phyloP scores from a whole-genome alignment of 495 filamentous ascomycete species.

The Bombardia bombarda region DNA sequence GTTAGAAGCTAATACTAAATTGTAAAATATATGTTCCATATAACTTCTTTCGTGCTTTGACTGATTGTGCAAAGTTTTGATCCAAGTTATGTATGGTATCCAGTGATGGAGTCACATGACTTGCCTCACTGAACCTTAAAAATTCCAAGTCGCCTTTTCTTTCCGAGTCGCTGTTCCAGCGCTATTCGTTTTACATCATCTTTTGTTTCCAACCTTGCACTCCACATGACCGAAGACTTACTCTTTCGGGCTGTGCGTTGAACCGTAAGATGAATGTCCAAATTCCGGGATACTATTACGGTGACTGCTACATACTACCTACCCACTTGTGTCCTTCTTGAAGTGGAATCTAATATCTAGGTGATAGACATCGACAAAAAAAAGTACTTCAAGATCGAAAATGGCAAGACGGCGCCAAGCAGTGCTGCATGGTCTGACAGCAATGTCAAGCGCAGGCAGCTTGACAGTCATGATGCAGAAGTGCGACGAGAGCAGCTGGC shows the following conservation, averaged over 20 bases:
- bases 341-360: background rate
- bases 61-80: no score
- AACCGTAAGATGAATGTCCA: conserved; percentile 5
- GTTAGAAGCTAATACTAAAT: conserved; percentile 31
- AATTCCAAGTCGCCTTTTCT: background rate
- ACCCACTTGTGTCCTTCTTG: background rate
- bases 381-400: conserved; percentile 43
- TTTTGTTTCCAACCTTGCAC: background rate
- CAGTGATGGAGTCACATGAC: background rate
- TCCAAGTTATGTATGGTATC: background rate
- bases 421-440: conserved; percentile 25
- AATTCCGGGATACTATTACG: conserved; percentile 39
- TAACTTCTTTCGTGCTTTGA: background rate
- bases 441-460: conserved; percentile 31
- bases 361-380: conserved; percentile 30
- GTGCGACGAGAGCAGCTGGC: background rate
- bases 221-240: background rate
- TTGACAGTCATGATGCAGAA: conserved; percentile 10
- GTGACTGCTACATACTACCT: conserved; percentile 10
- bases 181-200: background rate
- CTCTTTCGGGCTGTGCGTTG: background rate
- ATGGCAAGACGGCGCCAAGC: conserved; percentile 19
- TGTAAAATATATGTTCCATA: conserved; percentile 15
- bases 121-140: background rate
- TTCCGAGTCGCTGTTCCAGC: background rate